Evolutionary conservation across 257 asterid species (phyloP).

Genomic region (Primulina eburnea): DNA sequence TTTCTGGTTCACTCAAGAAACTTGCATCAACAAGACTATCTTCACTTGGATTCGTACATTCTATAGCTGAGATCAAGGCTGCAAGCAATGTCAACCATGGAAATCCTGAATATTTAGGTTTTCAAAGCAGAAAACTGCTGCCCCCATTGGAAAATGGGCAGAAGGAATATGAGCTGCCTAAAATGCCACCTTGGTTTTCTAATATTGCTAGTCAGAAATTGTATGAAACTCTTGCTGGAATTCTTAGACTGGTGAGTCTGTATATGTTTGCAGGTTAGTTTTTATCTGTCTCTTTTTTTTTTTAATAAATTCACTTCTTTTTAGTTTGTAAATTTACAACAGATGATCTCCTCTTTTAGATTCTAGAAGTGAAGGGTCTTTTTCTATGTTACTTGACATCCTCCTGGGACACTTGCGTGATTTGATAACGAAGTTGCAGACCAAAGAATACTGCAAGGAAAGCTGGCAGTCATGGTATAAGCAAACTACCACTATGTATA

Average conservation of each 20-base stretch:
- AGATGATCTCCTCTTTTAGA: conserved; percentile 37
- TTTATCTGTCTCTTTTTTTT: conserved; percentile 23
- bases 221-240: conserved; percentile 73
- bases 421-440: conserved; percentile 63
- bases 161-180: conserved; percentile 62
- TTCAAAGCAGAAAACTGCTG: conserved; percentile 36
- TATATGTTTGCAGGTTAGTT: conserved; percentile 66
- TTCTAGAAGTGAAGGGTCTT: conserved; percentile 61
- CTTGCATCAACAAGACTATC: conserved; percentile 52
- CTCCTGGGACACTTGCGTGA: conserved; percentile 77
- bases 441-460: conserved; percentile 54
- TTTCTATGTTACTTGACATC: conserved; percentile 61
- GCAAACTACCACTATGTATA: conserved; percentile 73
- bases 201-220: conserved; percentile 66
- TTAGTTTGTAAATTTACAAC: conserved; percentile 23
- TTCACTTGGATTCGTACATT: conserved; percentile 71
- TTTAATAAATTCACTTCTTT: conserved; percentile 18
- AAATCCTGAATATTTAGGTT: conserved; percentile 33
- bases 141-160: conserved; percentile 35
- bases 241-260: conserved; percentile 76
- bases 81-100: conserved; percentile 28
- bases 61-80: conserved; percentile 80
- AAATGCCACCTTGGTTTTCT: conserved; percentile 93
- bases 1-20: conserved; percentile 83
- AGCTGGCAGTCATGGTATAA: conserved; percentile 87